phyloP scores from a whole-genome alignment of 2,329 filamentous ascomycete genomes.

The Fusarium musae region DNA sequence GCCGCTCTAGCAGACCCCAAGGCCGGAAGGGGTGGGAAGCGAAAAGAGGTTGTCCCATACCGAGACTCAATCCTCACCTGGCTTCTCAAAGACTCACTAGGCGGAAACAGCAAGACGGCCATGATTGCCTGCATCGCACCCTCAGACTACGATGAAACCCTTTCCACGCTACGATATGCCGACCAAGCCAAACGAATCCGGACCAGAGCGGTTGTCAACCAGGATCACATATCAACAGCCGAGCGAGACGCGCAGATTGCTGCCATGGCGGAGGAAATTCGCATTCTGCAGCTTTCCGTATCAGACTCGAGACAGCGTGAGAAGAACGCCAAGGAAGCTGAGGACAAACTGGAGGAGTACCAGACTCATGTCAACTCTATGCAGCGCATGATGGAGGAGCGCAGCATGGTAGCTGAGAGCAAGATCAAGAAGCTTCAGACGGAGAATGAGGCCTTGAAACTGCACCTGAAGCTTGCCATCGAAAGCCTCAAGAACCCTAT shows the following conservation, averaged over 20 bases:
- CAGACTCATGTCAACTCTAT: slow-evolving; percentile 89
- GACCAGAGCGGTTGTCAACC: slow-evolving; percentile 93
- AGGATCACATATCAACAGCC: slow-evolving; percentile 90
- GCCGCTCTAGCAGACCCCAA: slow-evolving; percentile 84
- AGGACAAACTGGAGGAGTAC: slow-evolving; percentile 92
- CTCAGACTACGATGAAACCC: slow-evolving; percentile 95
- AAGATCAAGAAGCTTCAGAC: slow-evolving; percentile 92
- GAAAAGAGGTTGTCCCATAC: slow-evolving; percentile 81
- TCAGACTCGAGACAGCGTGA: slow-evolving; percentile 74
- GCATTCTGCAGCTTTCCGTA: slow-evolving; percentile 80
- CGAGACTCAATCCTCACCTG: slow-evolving; percentile 86
- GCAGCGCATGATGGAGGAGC: slow-evolving; percentile 97
- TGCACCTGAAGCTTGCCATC: slow-evolving; percentile 89
- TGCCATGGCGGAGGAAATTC: slow-evolving; percentile 96
- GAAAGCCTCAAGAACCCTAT: slow-evolving; percentile 93
- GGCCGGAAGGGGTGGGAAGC: slow-evolving; percentile 65
- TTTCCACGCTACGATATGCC: slow-evolving; percentile 95
- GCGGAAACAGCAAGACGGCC: slow-evolving; percentile 96
- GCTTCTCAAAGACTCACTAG: slow-evolving; percentile 94
- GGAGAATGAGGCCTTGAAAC: slow-evolving; percentile 87
- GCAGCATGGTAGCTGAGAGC: slow-evolving; percentile 86
- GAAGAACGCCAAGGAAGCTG: slow-evolving; percentile 80
- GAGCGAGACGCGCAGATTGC: slow-evolving; percentile 94
- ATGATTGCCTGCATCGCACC: slow-evolving; percentile 99
- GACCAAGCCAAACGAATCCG: slow-evolving; percentile 98